These are phyloP conservation scores for Cercospora berteroae DNA, from an alignment of 2,329 filamentous ascomycete genomes.

Conservation along the genomic window DNA sequence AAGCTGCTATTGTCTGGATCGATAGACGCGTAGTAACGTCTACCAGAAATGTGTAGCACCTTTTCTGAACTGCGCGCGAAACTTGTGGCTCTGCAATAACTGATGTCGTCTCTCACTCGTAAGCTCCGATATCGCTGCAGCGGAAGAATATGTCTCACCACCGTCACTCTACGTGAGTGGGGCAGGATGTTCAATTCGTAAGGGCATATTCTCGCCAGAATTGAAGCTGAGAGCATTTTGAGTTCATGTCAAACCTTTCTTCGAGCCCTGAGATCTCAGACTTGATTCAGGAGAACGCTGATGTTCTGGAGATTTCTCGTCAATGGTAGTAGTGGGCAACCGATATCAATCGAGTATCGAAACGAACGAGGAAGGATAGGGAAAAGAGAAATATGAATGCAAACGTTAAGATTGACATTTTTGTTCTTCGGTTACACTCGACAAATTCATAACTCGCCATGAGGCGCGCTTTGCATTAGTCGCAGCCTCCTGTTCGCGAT, in stretches of 20 bases:
- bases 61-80: background rate
- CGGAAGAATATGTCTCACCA: background rate
- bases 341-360: background rate
- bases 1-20: background rate
- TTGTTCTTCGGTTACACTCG: slow-evolving; percentile 4
- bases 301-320: no score
- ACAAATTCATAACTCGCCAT: background rate
- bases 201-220: no score
- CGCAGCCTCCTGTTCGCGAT: background rate
- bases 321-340: background rate
- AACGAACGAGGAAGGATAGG: background rate
- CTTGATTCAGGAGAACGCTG: no score
- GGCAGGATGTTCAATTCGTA: background rate
- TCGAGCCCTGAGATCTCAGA: no score
- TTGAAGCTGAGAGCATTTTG: no score
- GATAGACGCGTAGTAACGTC: background rate
- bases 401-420: slow-evolving; percentile 4
- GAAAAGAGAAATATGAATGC: background rate
- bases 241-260: no score
- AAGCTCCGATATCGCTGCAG: background rate
- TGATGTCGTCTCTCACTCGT: background rate
- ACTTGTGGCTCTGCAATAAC: background rate
- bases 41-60: background rate
- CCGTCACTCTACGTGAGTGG: background rate
- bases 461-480: background rate